Conservation (phyloP, 495 filamentous ascomycete genomes). For the Evernia prunastri region DNA sequence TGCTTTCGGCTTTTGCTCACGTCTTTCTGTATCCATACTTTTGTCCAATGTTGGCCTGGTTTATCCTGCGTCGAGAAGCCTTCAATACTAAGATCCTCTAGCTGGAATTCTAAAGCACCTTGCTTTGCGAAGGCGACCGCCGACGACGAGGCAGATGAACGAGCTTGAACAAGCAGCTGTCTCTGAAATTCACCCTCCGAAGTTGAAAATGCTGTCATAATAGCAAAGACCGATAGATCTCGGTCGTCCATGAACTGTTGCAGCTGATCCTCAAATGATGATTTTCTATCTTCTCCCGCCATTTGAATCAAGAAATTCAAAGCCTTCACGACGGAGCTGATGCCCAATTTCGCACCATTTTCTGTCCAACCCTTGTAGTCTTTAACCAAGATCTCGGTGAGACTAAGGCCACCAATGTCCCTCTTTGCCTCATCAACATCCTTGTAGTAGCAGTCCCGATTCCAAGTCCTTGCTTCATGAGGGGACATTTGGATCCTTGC, state of each 20-base stretch:
- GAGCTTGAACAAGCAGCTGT: slow-evolving; percentile 67
- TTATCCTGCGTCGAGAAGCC: slow-evolving; percentile 30
- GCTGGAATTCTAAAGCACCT: slow-evolving; percentile 43
- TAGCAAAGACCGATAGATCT: slow-evolving; percentile 55
- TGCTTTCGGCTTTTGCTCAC: slow-evolving; percentile 74
- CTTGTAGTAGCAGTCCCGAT: slow-evolving; percentile 54
- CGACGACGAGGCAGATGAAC: slow-evolving; percentile 38
- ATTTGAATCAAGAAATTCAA: slow-evolving; percentile 58
- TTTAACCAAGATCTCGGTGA: slow-evolving; percentile 73
- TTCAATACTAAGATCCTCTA: slow-evolving; percentile 49
- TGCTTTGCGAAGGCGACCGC: slow-evolving; percentile 48
- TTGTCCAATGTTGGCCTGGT: slow-evolving; percentile 19
- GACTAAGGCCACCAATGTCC: slow-evolving; percentile 57
- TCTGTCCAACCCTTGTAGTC: slow-evolving; percentile 92
- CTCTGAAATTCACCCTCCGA: slow-evolving; percentile 53
- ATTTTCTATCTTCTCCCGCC: slow-evolving; percentile 36
- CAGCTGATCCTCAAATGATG: slow-evolving; percentile 44
- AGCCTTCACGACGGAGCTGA: slow-evolving; percentile 64
- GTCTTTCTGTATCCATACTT: slow-evolving; percentile 63
- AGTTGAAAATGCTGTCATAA: slow-evolving; percentile 68
- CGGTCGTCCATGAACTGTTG: slow-evolving; percentile 50
- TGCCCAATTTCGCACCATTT: slow-evolving; percentile 54
- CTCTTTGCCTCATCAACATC: slow-evolving; percentile 61
- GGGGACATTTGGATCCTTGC: slow-evolving; percentile 36
- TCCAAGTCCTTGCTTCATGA: slow-evolving; percentile 39